phyloP scores from a whole-genome alignment of 2,329 filamentous ascomycete species.

The Fusarium torulosum region DNA sequence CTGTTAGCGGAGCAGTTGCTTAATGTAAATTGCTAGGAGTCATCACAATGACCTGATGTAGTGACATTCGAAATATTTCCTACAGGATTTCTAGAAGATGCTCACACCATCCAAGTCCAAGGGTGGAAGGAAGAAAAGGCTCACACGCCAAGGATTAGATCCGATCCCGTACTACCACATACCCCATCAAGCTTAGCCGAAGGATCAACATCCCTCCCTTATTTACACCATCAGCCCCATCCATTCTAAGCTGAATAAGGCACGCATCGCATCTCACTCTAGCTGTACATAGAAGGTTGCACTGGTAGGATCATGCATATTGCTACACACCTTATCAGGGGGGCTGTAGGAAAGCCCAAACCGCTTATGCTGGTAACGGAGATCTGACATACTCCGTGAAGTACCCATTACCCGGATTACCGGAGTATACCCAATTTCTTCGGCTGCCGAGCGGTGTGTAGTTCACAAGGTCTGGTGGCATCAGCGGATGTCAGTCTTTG shows the following conservation, averaged over 20 bases:
- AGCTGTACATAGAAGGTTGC: slow-evolving; percentile 1
- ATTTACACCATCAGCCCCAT: background rate
- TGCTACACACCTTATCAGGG: background rate
- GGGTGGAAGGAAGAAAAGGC: background rate
- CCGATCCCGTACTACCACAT: background rate
- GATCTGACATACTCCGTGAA: background rate
- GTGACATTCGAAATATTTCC: background rate
- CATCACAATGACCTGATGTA: background rate
- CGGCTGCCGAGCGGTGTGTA: background rate
- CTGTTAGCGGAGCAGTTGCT: background rate
- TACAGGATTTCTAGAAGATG: background rate
- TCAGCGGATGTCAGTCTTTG: background rate
- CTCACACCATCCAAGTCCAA: background rate
- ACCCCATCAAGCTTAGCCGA: background rate
- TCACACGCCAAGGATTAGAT: background rate
- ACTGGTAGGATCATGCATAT: background rate
- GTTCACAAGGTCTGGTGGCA: background rate
- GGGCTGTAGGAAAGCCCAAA: background rate
- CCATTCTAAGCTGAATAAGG: background rate
- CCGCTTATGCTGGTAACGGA: background rate
- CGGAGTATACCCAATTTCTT: slow-evolving; percentile 4
- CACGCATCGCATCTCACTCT: background rate
- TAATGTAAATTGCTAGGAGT: background rate
- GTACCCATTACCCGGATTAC: background rate
- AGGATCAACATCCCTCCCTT: background rate